Conservation (phyloP, 495 filamentous ascomycete genomes). For the Parachaetomium inaequale region DNA sequence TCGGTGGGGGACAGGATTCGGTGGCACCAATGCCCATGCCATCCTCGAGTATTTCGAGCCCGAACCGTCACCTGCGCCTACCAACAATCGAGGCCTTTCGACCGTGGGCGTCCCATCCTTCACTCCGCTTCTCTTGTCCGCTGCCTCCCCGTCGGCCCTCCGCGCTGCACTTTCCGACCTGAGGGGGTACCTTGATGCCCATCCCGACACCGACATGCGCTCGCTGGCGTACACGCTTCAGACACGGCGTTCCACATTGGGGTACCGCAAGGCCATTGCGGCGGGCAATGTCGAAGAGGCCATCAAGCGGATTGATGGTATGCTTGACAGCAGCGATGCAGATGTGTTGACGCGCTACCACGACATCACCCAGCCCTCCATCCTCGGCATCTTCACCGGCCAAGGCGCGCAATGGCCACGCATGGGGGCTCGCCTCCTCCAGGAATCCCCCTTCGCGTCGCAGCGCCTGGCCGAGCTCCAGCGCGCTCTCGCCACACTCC, state of each 20-base stretch:
- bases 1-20: not conserved
- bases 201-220: not conserved
- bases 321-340: not conserved
- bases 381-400: slow-evolving; percentile 30
- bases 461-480: not conserved
- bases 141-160: not conserved
- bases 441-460: not conserved
- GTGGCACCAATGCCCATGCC: slow-evolving; percentile 1
- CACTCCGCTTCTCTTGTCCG: not conserved
- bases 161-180: not conserved
- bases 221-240: slow-evolving; percentile 1
- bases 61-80: too few relatives aligned
- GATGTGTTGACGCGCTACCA: not conserved
- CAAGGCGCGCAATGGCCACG: slow-evolving; percentile 38
- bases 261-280: not conserved
- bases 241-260: not conserved
- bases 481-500: not conserved
- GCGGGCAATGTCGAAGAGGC: not conserved
- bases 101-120: not conserved
- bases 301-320: not conserved
- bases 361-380: slow-evolving; percentile 13
- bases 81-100: too few relatives aligned
- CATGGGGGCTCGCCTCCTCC: slow-evolving; percentile 40
- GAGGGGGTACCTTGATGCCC: not conserved
- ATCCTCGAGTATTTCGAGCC: not conserved